Evolutionary conservation across 176 grass and related monocot genomes (phyloP).

Genomic region (Ensete glaucum): DNA sequence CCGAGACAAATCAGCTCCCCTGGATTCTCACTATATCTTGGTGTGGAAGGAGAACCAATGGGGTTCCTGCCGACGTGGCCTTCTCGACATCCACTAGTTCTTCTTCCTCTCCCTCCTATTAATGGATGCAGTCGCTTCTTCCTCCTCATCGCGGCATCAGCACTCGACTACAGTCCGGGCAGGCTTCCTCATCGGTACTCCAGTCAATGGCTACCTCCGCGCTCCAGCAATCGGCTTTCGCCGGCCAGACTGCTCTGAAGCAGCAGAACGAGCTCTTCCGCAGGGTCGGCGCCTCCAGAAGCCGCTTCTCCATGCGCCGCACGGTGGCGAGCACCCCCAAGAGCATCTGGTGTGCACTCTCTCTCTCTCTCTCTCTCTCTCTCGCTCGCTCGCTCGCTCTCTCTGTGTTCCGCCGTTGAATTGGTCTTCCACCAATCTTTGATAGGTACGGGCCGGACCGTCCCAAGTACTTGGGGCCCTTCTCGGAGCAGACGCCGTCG

Average conservation of each 20-base stretch:
- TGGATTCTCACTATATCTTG: slow-evolving; percentile 6
- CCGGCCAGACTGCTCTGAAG: slow-evolving; percentile 36
- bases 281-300: slow-evolving; percentile 36
- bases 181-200: not conserved
- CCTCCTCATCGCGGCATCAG: not conserved
- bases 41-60: not conserved
- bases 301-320: slow-evolving; percentile 69
- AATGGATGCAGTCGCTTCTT: not conserved
- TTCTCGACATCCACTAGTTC: not conserved
- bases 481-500: slow-evolving; percentile 5
- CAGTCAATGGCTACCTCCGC: slow-evolving; percentile 51
- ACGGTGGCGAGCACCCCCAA: slow-evolving; percentile 52
- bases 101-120: not conserved
- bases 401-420: too few relatives aligned
- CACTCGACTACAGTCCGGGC: too few relatives aligned
- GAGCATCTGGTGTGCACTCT: slow-evolving; percentile 53
- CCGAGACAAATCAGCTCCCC: not conserved
- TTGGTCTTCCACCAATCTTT: too few relatives aligned
- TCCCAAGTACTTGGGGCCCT: slow-evolving; percentile 20
- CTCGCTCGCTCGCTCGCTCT: too few relatives aligned
- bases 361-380: not conserved
- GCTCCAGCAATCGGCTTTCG: slow-evolving; percentile 46
- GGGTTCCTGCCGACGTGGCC: not conserved
- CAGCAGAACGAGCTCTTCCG: slow-evolving; percentile 35
- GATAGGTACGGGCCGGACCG: slow-evolving; percentile 56